phyloP scores from a whole-genome alignment of 306 rosid genomes.

The Glycyrrhiza uralensis region DNA sequence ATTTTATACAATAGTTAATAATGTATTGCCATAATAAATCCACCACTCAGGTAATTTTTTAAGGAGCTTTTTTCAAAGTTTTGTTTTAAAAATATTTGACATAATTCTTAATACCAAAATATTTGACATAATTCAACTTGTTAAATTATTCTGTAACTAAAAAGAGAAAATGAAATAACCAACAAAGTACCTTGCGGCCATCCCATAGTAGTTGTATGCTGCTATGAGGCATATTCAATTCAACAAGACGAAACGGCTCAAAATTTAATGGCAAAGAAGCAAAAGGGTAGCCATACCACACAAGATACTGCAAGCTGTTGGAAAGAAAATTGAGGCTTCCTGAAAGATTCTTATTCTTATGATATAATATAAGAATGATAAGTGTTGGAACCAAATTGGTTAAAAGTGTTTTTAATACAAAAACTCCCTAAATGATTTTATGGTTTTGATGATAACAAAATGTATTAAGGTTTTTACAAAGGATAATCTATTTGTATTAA shows the following conservation, averaged over 20 bases:
- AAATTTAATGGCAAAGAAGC: conserved; percentile 17
- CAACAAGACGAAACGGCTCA: not conserved
- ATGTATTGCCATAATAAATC: no score
- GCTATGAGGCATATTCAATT: conserved; percentile 17
- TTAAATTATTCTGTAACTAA: not conserved
- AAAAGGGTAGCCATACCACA: conserved; percentile 26
- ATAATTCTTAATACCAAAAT: no score
- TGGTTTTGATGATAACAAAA: no score
- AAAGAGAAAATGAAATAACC: not conserved
- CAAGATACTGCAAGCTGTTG: not conserved
- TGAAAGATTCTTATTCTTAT: not conserved
- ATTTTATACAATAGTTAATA: no score
- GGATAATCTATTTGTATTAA: no score
- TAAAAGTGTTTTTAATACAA: no score
- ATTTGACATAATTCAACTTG: not conserved
- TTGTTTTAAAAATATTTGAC: no score
- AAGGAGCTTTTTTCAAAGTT: no score
- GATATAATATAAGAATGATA: not conserved
- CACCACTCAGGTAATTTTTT: no score
- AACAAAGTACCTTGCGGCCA: conserved; percentile 8
- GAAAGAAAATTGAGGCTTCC: not conserved
- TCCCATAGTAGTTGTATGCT: conserved; percentile 1
- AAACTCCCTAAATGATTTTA: no score
- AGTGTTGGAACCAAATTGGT: no score
- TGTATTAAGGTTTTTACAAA: no score